Conservation (phyloP, 2,329 filamentous ascomycete genomes). For the Penicillium sclerotigenum region DNA sequence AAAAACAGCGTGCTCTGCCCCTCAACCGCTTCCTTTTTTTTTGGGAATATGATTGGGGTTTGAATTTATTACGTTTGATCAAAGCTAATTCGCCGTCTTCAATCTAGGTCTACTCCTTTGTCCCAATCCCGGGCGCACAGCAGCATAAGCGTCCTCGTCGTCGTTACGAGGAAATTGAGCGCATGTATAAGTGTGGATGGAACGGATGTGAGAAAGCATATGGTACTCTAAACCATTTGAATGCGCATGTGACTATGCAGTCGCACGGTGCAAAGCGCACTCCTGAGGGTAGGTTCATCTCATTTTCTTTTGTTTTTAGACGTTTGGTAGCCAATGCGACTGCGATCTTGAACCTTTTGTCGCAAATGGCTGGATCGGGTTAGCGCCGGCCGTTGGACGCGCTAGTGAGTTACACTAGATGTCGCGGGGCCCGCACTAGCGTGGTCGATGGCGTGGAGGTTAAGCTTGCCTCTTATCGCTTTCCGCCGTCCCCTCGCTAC, state of each 20-base stretch:
- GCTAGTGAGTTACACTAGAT: slow-evolving; percentile 49
- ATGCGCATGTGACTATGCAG: slow-evolving; percentile 98
- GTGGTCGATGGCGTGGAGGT: slow-evolving; percentile 47
- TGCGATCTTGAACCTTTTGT: slow-evolving; percentile 26
- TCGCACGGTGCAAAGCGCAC: slow-evolving; percentile 92
- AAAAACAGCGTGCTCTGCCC: slow-evolving; percentile 25
- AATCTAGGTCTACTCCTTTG: slow-evolving; percentile 88
- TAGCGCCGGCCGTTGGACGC: slow-evolving; percentile 38
- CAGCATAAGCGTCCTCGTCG: slow-evolving; percentile 94
- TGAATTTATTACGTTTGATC: neutral
- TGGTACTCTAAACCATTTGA: slow-evolving; percentile 93
- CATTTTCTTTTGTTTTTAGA: slow-evolving; percentile 2
- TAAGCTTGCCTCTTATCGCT: slow-evolving; percentile 37
- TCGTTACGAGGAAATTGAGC: slow-evolving; percentile 96
- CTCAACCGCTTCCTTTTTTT: slow-evolving; percentile 9
- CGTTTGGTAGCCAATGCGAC: slow-evolving; percentile 9
- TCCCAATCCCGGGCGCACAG: slow-evolving; percentile 92
- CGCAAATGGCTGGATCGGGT: slow-evolving; percentile 40
- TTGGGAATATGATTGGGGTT: neutral
- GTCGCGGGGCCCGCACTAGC: slow-evolving; percentile 54
- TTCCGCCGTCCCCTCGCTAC: slow-evolving; percentile 12
- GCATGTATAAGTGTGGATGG: slow-evolving; percentile 99
- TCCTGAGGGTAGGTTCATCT: slow-evolving; percentile 75
- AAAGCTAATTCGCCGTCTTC: slow-evolving; percentile 20
- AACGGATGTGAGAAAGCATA: slow-evolving; percentile 98